These are phyloP conservation scores for Colletotrichum salicis DNA, from an alignment of 2,329 filamentous ascomycete genomes.

Conservation along the genomic window DNA sequence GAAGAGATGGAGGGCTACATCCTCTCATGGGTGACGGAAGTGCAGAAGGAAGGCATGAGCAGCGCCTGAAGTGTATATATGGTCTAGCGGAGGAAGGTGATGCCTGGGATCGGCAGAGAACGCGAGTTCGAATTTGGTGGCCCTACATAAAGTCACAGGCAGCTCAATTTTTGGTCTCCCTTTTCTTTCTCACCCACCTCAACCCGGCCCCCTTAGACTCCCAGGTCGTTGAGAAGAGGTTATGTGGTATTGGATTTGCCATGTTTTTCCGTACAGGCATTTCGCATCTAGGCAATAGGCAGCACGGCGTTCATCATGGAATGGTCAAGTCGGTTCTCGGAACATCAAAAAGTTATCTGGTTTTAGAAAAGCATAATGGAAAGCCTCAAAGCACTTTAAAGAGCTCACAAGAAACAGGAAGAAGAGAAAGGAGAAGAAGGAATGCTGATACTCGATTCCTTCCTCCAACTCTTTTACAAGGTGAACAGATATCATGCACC, in stretches of 20 bases:
- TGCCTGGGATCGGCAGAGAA: too few relatives aligned
- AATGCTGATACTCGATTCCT: background rate
- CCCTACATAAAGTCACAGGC: too few relatives aligned
- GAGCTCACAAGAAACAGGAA: background rate
- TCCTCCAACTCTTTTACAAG: background rate
- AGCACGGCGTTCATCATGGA: constrained; percentile 20
- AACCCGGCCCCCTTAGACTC: too few relatives aligned
- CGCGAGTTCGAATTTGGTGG: too few relatives aligned
- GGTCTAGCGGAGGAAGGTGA: too few relatives aligned
- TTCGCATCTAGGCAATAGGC: constrained; percentile 15
- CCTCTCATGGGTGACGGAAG: too few relatives aligned
- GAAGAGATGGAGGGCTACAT: too few relatives aligned
- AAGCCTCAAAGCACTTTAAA: background rate
- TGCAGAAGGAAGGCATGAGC: too few relatives aligned
- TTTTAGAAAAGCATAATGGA: background rate
- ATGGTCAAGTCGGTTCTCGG: background rate
- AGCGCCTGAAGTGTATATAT: too few relatives aligned
- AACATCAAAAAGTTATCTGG: background rate
- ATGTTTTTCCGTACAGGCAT: background rate
- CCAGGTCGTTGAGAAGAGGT: too few relatives aligned
- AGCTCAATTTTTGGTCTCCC: too few relatives aligned
- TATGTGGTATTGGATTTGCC: background rate
- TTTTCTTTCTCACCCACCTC: too few relatives aligned
- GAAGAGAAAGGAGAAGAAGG: background rate
- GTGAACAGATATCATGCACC: background rate